These are phyloP conservation scores for Apophysomyces sp. DNA, from an alignment of 371 early-diverging fungal genomes.

Conservation along the genomic window DNA sequence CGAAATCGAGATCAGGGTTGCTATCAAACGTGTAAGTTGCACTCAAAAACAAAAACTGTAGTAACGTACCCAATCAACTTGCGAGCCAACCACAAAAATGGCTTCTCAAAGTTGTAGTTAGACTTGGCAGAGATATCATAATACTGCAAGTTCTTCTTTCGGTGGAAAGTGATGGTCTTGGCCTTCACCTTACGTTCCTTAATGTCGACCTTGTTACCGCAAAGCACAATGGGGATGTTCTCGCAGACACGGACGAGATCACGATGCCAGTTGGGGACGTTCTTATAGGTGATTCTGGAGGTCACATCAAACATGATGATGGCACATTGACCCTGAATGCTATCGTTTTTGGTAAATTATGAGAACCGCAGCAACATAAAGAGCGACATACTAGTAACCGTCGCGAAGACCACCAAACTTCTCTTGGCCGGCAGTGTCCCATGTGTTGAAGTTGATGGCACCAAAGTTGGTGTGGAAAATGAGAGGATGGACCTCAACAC, in stretches of 20 bases:
- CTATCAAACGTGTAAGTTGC: constrained; percentile 31
- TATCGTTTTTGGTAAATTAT: constrained; percentile 19
- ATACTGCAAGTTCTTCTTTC: constrained; percentile 99
- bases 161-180: constrained; percentile 99
- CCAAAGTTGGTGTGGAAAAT: constrained; percentile 98
- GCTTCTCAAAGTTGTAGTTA: constrained; percentile 99
- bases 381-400: constrained; percentile 99
- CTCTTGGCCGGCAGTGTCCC: constrained; percentile 99
- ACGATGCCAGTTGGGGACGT: constrained; percentile 99
- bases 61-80: constrained; percentile 84
- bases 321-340: constrained; percentile 99
- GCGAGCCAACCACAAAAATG: constrained; percentile 99
- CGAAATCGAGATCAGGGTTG: constrained; percentile 95
- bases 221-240: constrained; percentile 99
- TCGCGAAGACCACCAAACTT: constrained; percentile 99
- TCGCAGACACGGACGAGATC: constrained; percentile 99
- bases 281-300: constrained; percentile 99
- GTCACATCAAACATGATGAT: constrained; percentile 99
- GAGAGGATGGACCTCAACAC: constrained; percentile 99
- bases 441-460: constrained; percentile 96
- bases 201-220: constrained; percentile 99
- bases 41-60: constrained; percentile 4
- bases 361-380: not conserved
- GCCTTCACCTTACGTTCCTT: constrained; percentile 99
- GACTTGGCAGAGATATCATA: constrained; percentile 99